A percentile compares a stretch with the other conserved stretches of the same genome.
phyloP scores from a whole-genome alignment of 768 basidiomycete species.

The Hygrophorus russula region DNA sequence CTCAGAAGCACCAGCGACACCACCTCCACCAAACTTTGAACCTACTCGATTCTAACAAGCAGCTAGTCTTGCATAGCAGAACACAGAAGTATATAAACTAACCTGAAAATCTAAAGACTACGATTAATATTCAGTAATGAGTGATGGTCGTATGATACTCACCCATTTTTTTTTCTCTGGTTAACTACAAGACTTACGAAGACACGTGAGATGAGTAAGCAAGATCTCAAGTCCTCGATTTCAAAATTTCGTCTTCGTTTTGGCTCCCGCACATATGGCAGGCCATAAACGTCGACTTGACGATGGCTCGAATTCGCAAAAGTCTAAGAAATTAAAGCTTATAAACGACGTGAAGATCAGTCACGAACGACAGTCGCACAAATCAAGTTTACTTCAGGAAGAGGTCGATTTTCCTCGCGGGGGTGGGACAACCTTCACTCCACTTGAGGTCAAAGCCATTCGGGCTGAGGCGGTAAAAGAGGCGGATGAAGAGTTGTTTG shows the following conservation, averaged over 20 bases:
- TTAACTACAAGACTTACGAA: background rate
- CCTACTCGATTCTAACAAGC: slow-evolving; percentile 76
- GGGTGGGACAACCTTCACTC: slow-evolving; percentile 82
- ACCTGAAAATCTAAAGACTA: slow-evolving; percentile 56
- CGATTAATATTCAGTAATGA: slow-evolving; percentile 7
- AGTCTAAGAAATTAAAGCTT: slow-evolving; percentile 53
- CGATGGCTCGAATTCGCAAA: slow-evolving; percentile 34
- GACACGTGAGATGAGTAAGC: background rate
- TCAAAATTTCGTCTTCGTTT: too few relatives aligned
- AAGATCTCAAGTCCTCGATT: background rate
- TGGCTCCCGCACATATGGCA: too few relatives aligned
- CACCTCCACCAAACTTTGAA: slow-evolving; percentile 92
- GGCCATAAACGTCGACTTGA: slow-evolving; percentile 56
- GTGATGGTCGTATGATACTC: slow-evolving; percentile 11
- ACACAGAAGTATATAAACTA: slow-evolving; percentile 8
- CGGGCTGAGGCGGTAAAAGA: slow-evolving; percentile 79
- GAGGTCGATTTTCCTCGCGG: slow-evolving; percentile 95
- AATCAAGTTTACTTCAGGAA: slow-evolving; percentile 36
- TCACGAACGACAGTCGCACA: slow-evolving; percentile 18
- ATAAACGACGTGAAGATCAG: slow-evolving; percentile 17
- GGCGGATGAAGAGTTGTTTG: slow-evolving; percentile 70
- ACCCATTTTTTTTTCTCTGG: slow-evolving; percentile 21
- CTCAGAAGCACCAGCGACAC: slow-evolving; percentile 91
- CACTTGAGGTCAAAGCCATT: slow-evolving; percentile 79
- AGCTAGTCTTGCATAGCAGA: slow-evolving; percentile 8